Evolutionary conservation across 768 basidiomycete species (phyloP).

Genomic region (Hericium rajendrae): DNA sequence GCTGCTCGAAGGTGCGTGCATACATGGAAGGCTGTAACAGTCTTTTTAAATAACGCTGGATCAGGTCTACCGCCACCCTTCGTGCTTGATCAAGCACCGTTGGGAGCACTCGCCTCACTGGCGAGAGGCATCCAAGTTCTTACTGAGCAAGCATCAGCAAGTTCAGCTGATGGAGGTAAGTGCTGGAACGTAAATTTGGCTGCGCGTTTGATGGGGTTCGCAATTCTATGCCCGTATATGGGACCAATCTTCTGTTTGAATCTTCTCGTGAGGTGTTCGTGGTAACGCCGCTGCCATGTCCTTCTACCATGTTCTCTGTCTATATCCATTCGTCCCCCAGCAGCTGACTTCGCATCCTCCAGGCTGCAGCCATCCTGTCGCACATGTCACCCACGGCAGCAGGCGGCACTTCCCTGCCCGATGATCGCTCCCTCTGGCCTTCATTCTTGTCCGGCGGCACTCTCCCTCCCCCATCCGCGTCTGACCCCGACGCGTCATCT

Average conservation of each 20-base stretch:
- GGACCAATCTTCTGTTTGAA: no score
- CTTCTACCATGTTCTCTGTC: no score
- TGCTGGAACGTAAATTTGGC: not conserved
- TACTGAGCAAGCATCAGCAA: conserved; percentile 93
- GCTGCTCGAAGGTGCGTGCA: conserved; percentile 72
- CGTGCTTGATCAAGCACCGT: conserved; percentile 92
- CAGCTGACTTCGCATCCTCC: conserved; percentile 2
- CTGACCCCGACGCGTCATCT: conserved; percentile 10
- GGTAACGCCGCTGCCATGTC: no score
- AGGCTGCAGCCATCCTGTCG: conserved; percentile 93
- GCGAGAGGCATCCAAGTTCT: conserved; percentile 85
- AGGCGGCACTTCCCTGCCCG: conserved; percentile 75
- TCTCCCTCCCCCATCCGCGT: conserved; percentile 40
- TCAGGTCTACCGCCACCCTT: conserved; percentile 84
- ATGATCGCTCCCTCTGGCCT: conserved; percentile 91
- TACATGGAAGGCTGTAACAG: no score
- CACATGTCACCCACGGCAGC: conserved; percentile 63
- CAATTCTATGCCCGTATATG: conserved; percentile 3
- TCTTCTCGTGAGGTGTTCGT: no score
- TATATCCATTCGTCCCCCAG: no score
- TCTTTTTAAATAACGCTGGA: conserved; percentile 8
- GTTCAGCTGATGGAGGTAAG: conserved; percentile 89
- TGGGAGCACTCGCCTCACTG: conserved; percentile 98
- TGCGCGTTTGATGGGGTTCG: conserved; percentile 1
- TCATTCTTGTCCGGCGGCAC: conserved; percentile 67